A percentile compares a stretch with the other conserved stretches of the same genome.
phyloP scores from a whole-genome alignment of 2,329 filamentous ascomycete genomes.

The Colletotrichum aenigma region DNA sequence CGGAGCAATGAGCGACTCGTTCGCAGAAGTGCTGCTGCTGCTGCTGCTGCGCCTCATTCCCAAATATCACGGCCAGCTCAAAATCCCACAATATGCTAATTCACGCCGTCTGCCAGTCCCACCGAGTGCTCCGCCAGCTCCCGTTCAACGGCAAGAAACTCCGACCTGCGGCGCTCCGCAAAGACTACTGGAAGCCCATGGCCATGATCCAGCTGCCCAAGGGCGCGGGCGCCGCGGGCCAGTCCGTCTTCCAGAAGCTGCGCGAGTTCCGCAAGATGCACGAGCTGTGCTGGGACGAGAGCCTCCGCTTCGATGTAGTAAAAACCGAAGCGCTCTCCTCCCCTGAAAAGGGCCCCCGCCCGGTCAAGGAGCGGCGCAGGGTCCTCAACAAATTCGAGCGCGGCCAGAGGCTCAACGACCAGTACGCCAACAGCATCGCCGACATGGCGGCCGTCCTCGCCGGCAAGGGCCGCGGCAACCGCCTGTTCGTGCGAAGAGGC shows the following conservation, averaged over 20 bases:
- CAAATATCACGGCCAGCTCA: not conserved
- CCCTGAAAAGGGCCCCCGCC: not conserved
- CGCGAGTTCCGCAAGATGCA: constrained; percentile 68
- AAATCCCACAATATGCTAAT: not conserved
- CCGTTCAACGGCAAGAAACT: constrained; percentile 73
- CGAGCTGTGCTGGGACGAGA: constrained; percentile 63
- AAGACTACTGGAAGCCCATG: constrained; percentile 70
- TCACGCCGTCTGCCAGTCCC: constrained; percentile 33
- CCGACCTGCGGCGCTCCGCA: constrained; percentile 65
- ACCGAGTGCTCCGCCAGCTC: constrained; percentile 59
- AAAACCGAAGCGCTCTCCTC: not conserved
- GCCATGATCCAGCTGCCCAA: constrained; percentile 62
- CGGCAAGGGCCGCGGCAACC: constrained; percentile 56
- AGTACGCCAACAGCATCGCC: constrained; percentile 66
- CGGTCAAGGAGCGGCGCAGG: constrained; percentile 26
- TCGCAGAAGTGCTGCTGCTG: not conserved
- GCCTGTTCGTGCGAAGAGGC: constrained; percentile 40
- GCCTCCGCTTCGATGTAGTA: constrained; percentile 33
- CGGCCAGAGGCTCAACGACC: constrained; percentile 59
- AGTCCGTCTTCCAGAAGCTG: constrained; percentile 65
- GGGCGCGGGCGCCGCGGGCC: constrained; percentile 57
- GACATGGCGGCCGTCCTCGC: constrained; percentile 65
- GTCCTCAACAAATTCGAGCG: constrained; percentile 46
- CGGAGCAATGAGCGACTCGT: not conserved
- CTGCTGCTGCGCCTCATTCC: not conserved